Evolutionary conservation across 2,329 filamentous ascomycete genomes (phyloP), one percentile per base, ranked within the genome.

Genomic region (Trichothecium sympodiale): DNA sequence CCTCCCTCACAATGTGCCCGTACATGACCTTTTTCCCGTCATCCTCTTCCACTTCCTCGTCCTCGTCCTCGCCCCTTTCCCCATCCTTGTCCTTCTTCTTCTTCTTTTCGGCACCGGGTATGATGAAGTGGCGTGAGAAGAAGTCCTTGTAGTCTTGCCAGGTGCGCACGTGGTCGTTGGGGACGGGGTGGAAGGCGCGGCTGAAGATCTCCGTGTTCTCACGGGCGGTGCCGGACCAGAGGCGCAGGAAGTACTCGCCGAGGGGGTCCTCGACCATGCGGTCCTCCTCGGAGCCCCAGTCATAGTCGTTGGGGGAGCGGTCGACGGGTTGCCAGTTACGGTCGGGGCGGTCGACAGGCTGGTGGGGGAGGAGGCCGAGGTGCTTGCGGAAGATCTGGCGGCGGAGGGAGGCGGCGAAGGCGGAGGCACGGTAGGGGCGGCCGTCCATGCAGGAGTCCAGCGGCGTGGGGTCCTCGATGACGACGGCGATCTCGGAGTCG

Each of bases 381-480:
- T 95, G 89, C 62, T 95, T 93, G 46, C 88, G 77, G 76, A 85
- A 94, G 43, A 95, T 74, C 53, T 87, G 77, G 26, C 88, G 76
- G 16, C 89, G 82, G 9, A 95, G 77, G 1, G 80, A 84, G 5
- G 84, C 66, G 2, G 87, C 87, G 51, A 89, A 88, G 38, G 73
- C 71, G 8, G 78, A 79, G 7, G 84, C 89, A 23, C 67, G 70
- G 62, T 71, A 94, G 0, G 75, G 75, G 16, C 68, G 63, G 3
- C 84, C 83, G 43, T 80, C 71, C 83, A 94, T 93, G 41, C 57
- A 61, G 14, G 77, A 80, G 12, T 82, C 72, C 13, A 94, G 64
- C 2, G 77, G 64, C 1, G 78, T 74, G 2, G 76, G 72, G 52
- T 93, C 86, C 54, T 91, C 81, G 49, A 94, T 83, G 38, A 93